These are phyloP conservation scores for Pholiota adiposa DNA, from an alignment of 1,284 basidiomycete genomes.

Conservation along the genomic window DNA sequence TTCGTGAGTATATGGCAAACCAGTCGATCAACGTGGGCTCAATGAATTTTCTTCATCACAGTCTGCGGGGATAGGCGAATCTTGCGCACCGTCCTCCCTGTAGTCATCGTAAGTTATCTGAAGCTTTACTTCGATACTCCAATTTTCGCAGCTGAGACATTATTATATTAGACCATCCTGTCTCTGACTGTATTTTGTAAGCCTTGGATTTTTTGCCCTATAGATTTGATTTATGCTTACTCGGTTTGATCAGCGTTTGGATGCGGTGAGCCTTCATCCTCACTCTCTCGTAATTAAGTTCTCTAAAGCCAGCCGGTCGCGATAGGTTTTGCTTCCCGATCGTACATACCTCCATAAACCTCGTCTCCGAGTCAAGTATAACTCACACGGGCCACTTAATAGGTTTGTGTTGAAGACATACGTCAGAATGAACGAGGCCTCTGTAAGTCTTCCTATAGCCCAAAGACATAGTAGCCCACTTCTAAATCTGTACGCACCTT, in stretches of 20 bases:
- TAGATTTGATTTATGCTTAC: too few relatives aligned
- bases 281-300: neutral
- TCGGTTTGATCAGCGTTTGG: slow-evolving; percentile 1
- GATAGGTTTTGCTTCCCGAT: slow-evolving; percentile 15
- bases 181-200: slow-evolving; percentile 21
- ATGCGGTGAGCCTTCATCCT: slow-evolving; percentile 1
- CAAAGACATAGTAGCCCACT: neutral
- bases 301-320: neutral
- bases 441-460: slow-evolving; percentile 2
- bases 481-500: neutral
- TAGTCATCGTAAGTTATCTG: slow-evolving; percentile 15
- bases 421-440: slow-evolving; percentile 9
- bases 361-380: neutral
- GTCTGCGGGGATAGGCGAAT: slow-evolving; percentile 17
- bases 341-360: neutral
- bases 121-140: neutral
- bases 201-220: neutral
- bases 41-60: neutral
- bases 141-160: neutral
- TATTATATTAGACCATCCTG: slow-evolving; percentile 3
- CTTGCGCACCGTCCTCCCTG: slow-evolving; percentile 12
- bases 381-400: neutral
- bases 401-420: slow-evolving; percentile 14
- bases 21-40: too few relatives aligned
- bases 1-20: slow-evolving; percentile 26